Evolutionary conservation across 2,329 filamentous ascomycete species (phyloP).

Genomic region (Fusarium nygamai): DNA sequence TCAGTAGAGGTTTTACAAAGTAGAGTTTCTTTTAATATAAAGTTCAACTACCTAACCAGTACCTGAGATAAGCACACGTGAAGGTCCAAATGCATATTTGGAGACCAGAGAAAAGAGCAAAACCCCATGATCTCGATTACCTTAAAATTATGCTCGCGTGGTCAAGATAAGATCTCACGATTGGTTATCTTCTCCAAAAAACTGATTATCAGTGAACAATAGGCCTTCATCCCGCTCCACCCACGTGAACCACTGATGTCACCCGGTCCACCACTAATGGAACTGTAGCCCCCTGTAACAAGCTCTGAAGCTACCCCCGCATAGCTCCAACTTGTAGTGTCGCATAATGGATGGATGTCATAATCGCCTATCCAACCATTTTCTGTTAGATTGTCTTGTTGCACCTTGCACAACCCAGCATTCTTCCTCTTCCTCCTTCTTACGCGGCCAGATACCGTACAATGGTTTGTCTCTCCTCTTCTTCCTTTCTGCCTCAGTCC

Average conservation of each 20-base stretch:
- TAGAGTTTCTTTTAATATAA: not conserved
- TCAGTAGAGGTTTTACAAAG: not conserved
- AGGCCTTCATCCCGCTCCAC: constrained; percentile 16
- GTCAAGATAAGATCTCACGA: constrained; percentile 10
- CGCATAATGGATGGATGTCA: constrained; percentile 4
- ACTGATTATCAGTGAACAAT: constrained; percentile 9
- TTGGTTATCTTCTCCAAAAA: constrained; percentile 14
- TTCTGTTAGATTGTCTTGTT: not conserved
- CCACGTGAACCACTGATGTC: constrained; percentile 28
- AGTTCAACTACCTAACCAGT: not conserved
- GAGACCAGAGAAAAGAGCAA: constrained; percentile 9
- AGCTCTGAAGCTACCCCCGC: constrained; percentile 14
- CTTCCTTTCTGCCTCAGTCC: not conserved
- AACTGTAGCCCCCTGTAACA: constrained; percentile 1
- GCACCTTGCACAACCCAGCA: constrained; percentile 11
- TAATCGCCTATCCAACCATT: constrained; percentile 10
- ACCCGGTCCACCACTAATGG: constrained; percentile 23
- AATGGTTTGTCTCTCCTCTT: constrained; percentile 29
- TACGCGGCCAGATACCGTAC: constrained; percentile 21
- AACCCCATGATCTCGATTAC: constrained; percentile 24
- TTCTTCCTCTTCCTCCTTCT: constrained; percentile 10
- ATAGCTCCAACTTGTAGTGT: constrained; percentile 12
- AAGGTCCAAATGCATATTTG: not conserved
- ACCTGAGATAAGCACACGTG: not conserved
- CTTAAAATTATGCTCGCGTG: constrained; percentile 29